phyloP scores from a whole-genome alignment of 768 basidiomycete species.

The Pleurotus giganteus region DNA sequence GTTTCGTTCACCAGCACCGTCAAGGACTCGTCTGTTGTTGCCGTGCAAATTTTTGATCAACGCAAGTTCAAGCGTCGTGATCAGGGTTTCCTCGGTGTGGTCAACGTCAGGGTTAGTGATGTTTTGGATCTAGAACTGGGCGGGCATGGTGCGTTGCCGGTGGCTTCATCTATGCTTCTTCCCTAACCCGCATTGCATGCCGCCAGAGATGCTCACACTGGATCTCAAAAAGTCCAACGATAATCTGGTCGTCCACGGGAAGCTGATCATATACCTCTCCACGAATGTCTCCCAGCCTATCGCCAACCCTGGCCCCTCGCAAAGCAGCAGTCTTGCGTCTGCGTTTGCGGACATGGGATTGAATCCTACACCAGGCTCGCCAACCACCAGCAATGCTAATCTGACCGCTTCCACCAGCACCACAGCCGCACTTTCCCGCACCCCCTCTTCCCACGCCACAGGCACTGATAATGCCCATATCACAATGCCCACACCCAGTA shows the following conservation, averaged over 20 bases:
- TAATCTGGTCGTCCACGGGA: slow-evolving; percentile 95
- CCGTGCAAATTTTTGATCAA: slow-evolving; percentile 98
- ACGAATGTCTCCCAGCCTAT: slow-evolving; percentile 88
- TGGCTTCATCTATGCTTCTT: not conserved
- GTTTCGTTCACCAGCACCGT: slow-evolving; percentile 59
- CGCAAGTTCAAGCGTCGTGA: slow-evolving; percentile 98
- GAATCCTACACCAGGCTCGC: slow-evolving; percentile 56
- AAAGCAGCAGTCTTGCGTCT: slow-evolving; percentile 55
- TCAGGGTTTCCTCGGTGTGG: slow-evolving; percentile 97
- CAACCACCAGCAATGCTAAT: slow-evolving; percentile 49
- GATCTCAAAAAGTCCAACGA: slow-evolving; percentile 99
- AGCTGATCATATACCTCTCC: slow-evolving; percentile 93
- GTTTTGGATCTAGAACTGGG: slow-evolving; percentile 89
- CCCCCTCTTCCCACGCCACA: slow-evolving; percentile 66
- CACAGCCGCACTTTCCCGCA: slow-evolving; percentile 52
- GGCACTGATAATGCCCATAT: slow-evolving; percentile 34
- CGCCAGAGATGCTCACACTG: slow-evolving; percentile 89
- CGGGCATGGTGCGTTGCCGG: slow-evolving; percentile 86
- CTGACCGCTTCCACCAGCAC: slow-evolving; percentile 37
- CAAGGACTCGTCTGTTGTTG: slow-evolving; percentile 96
- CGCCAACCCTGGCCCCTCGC: slow-evolving; percentile 77
- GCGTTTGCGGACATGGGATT: slow-evolving; percentile 63
- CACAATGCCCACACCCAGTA: slow-evolving; percentile 20
- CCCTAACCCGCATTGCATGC: not conserved
- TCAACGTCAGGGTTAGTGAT: slow-evolving; percentile 90